Conservation (phyloP, 345 rosid species). For the Turritis glabra region DNA sequence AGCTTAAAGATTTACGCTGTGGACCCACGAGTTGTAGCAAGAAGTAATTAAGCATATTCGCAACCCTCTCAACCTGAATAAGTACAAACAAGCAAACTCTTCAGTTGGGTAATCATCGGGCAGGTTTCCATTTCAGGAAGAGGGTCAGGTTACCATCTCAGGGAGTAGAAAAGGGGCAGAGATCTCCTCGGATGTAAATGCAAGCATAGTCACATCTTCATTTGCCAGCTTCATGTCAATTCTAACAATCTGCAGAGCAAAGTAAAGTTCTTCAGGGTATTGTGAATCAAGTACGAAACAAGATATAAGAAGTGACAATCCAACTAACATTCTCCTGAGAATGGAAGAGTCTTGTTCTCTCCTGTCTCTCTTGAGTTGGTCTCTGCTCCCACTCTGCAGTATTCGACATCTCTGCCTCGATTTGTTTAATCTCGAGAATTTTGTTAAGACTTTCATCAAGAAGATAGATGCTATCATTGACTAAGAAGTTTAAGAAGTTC, state of each 20-base stretch:
- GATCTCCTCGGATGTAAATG: constrained; percentile 94
- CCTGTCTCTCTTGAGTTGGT: constrained; percentile 96
- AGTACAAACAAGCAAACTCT: constrained; percentile 23
- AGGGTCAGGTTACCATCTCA: constrained; percentile 73
- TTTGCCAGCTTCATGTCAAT: constrained; percentile 98
- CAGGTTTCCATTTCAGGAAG: not conserved
- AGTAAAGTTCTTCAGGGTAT: constrained; percentile 8
- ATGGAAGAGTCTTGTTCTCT: constrained; percentile 85
- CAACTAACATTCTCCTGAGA: constrained; percentile 91
- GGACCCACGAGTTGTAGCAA: constrained; percentile 97
- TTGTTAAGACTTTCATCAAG: constrained; percentile 98
- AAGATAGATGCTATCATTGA: constrained; percentile 97
- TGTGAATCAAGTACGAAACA: not conserved
- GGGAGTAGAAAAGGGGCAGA: constrained; percentile 95
- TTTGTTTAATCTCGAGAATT: constrained; percentile 88
- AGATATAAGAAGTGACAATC: constrained; percentile 8
- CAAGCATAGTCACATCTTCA: constrained; percentile 93
- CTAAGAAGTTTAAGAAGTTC: constrained; percentile 95
- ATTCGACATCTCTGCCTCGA: constrained; percentile 96
- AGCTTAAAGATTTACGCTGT: constrained; percentile 82
- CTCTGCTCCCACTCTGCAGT: constrained; percentile 91
- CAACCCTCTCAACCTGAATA: constrained; percentile 92
- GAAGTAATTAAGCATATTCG: constrained; percentile 96
- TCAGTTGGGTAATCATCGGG: constrained; percentile 5
- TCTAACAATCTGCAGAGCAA: constrained; percentile 67